phyloP scores from a whole-genome alignment of 2,329 filamentous ascomycete genomes.

The Pseudogymnoascus sp. region DNA sequence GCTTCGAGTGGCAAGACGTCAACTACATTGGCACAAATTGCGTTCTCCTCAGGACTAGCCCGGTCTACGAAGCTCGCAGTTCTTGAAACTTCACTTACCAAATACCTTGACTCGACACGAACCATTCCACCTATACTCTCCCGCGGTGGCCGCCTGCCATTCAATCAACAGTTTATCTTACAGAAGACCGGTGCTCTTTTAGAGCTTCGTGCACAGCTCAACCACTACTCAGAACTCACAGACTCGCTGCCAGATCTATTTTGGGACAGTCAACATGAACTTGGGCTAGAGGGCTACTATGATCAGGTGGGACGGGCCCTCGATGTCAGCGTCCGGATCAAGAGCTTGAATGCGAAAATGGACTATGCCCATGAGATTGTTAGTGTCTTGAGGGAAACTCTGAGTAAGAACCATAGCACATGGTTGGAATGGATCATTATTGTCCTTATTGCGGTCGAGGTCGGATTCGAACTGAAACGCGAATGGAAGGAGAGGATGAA shows the following conservation, averaged over 20 bases:
- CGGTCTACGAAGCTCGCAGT: constrained; percentile 90
- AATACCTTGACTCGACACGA: constrained; percentile 81
- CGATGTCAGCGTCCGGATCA: constrained; percentile 86
- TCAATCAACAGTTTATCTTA: constrained; percentile 70
- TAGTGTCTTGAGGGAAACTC: constrained; percentile 74
- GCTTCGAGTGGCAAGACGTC: constrained; percentile 32
- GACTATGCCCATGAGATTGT: constrained; percentile 96
- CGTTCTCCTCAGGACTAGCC: constrained; percentile 89
- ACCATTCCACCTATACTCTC: constrained; percentile 73
- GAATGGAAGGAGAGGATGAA: constrained; percentile 25
- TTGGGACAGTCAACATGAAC: constrained; percentile 85
- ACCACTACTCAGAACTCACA: constrained; percentile 93
- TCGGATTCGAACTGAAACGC: constrained; percentile 73
- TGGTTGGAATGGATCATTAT: constrained; percentile 95
- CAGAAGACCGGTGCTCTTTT: constrained; percentile 91
- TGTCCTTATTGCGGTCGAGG: constrained; percentile 83
- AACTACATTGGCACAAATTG: constrained; percentile 80
- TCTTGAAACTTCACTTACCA: constrained; percentile 71
- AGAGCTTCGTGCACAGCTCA: constrained; percentile 81
- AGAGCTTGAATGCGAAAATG: constrained; percentile 91
- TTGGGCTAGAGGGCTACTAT: constrained; percentile 89
- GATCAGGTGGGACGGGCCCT: constrained; percentile 84
- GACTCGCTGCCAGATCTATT: constrained; percentile 93
- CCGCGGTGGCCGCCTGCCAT: constrained; percentile 53
- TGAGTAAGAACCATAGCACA: constrained; percentile 84